Conservation (phyloP, 2,329 filamentous ascomycete genomes). For the Hypoxylon sp. region DNA sequence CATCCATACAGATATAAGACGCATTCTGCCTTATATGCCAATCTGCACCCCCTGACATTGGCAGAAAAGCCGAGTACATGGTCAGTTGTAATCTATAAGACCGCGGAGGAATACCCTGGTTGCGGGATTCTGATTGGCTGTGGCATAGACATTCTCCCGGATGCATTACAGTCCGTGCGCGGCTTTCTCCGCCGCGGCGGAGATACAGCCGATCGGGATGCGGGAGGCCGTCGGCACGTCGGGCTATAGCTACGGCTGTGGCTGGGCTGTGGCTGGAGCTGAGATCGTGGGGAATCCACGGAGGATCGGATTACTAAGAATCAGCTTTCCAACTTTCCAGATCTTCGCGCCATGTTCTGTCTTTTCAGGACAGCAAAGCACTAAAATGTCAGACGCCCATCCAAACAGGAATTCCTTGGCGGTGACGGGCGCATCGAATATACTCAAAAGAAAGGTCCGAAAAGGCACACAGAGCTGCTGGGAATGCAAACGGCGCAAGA, state of each 20-base stretch:
- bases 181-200: conserved; percentile 39
- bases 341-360: neutral
- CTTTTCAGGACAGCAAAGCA: neutral
- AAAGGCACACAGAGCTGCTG: conserved; percentile 72
- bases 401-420: conserved; percentile 6
- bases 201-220: neutral
- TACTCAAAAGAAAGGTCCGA: conserved; percentile 60
- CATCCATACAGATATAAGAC: neutral
- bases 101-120: conserved; percentile 1
- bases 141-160: too few species aligned
- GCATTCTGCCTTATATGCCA: neutral
- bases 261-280: too few species aligned
- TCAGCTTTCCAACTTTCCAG: neutral
- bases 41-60: neutral
- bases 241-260: too few species aligned
- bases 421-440: conserved; percentile 9
- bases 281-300: neutral
- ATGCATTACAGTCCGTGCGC: conserved; percentile 8
- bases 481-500: conserved; percentile 71
- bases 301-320: neutral
- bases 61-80: neutral
- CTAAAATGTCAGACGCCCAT: conserved; percentile 7
- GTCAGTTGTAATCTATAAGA: neutral
- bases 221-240: too few species aligned
- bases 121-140: neutral